These are phyloP conservation scores for Tricholoma furcatifolium DNA, from an alignment of 768 basidiomycete genomes.

Conservation along the genomic window DNA sequence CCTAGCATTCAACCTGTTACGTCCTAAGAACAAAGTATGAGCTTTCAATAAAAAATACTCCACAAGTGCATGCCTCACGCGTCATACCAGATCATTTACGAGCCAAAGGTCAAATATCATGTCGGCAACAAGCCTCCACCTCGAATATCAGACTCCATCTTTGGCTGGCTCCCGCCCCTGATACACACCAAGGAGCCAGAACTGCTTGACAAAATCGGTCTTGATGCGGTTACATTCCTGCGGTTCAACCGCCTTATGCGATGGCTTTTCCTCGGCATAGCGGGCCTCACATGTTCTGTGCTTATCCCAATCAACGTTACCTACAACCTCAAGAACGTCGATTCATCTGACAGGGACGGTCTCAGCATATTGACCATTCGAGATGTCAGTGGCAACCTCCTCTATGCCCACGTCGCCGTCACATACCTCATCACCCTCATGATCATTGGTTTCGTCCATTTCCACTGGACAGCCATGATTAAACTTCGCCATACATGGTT, in stretches of 20 bases:
- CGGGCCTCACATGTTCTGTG: constrained; percentile 61
- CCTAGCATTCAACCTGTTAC: constrained; percentile 74
- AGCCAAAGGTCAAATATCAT: constrained; percentile 93
- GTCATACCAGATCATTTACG: constrained; percentile 70
- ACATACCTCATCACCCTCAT: constrained; percentile 79
- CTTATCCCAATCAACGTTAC: constrained; percentile 86
- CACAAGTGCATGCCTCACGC: constrained; percentile 10
- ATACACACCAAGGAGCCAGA: constrained; percentile 85
- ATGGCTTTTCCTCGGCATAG: constrained; percentile 64
- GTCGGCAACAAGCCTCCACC: constrained; percentile 75
- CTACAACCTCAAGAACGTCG: constrained; percentile 76
- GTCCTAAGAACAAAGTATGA: constrained; percentile 84
- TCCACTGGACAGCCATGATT: constrained; percentile 79
- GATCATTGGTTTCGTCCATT: constrained; percentile 69
- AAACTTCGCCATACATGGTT: constrained; percentile 84
- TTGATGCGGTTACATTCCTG: constrained; percentile 91
- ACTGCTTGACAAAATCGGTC: constrained; percentile 82
- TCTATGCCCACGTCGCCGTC: constrained; percentile 83
- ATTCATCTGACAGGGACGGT: constrained; percentile 47
- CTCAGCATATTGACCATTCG: constrained; percentile 87
- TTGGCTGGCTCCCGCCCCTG: constrained; percentile 90
- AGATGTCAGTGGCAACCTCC: constrained; percentile 65
- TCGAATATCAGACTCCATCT: constrained; percentile 75
- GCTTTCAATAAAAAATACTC: background rate
- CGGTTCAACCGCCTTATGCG: constrained; percentile 89